A percentile compares a stretch with the other conserved stretches of the same genome.
Conservation (phyloP, 1,139 yeast genomes). For the Zygosaccharomyces sapae region DNA sequence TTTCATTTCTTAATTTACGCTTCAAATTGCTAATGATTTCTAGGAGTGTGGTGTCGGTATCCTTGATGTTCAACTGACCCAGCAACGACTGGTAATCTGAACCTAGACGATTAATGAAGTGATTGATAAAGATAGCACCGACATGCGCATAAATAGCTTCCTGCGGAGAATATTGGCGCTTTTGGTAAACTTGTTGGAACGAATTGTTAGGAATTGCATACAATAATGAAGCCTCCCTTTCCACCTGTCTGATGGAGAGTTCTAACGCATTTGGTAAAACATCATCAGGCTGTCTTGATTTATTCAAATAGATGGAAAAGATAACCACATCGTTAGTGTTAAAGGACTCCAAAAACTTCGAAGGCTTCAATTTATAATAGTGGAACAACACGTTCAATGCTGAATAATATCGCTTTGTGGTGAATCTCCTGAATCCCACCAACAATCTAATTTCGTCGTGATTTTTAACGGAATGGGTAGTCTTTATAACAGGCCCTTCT, state of each 20-base stretch:
- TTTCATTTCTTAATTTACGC: slow-evolving; percentile 87
- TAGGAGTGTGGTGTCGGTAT: slow-evolving; percentile 45
- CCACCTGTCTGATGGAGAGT: slow-evolving; percentile 81
- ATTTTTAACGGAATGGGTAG: slow-evolving; percentile 68
- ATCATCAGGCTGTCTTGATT: slow-evolving; percentile 38
- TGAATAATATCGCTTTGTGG: slow-evolving; percentile 83
- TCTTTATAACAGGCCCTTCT: slow-evolving; percentile 91
- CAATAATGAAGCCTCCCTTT: slow-evolving; percentile 88
- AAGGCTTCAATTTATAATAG: slow-evolving; percentile 80
- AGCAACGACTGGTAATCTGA: slow-evolving; percentile 66
- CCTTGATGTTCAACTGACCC: slow-evolving; percentile 26
- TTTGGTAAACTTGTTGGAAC: slow-evolving; percentile 70
- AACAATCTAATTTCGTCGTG: slow-evolving; percentile 78
- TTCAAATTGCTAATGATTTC: slow-evolving; percentile 79
- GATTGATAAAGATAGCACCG: slow-evolving; percentile 88
- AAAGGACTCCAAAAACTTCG: slow-evolving; percentile 91
- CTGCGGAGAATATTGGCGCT: slow-evolving; percentile 81
- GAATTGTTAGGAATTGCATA: slow-evolving; percentile 87
- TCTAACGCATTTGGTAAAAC: slow-evolving; percentile 44
- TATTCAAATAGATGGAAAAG: slow-evolving; percentile 76
- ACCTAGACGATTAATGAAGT: slow-evolving; percentile 90
- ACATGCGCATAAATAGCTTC: slow-evolving; percentile 93
- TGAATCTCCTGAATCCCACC: slow-evolving; percentile 80
- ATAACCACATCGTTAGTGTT: slow-evolving; percentile 76
- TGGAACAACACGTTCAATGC: slow-evolving; percentile 85